Percentiles rank a stretch among this genome's conserved stretches.
Evolutionary conservation across 176 grass and related monocot species (phyloP).

Genomic region (Oryza coarctata): DNA sequence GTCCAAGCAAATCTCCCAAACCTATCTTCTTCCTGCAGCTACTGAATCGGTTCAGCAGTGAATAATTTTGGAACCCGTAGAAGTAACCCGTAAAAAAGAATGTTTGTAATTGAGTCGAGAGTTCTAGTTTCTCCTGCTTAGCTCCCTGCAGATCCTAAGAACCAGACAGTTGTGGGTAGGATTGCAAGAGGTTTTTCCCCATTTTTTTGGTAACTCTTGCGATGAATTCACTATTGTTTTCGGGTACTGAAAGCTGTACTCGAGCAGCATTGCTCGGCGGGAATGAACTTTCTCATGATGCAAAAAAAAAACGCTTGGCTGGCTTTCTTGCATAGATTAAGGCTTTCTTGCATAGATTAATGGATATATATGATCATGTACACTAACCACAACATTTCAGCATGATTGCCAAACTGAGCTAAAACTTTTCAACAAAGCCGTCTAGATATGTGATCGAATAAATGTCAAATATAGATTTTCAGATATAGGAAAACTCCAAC

Average conservation of each 20-base stretch:
- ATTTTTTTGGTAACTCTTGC: slow-evolving; percentile 39
- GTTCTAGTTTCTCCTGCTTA: slow-evolving; percentile 48
- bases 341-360: slow-evolving; percentile 16
- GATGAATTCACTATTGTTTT: slow-evolving; percentile 48
- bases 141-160: slow-evolving; percentile 38
- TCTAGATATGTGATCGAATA: neutral
- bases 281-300: slow-evolving; percentile 25
- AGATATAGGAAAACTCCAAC: neutral
- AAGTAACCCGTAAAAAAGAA: slow-evolving; percentile 25
- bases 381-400: neutral
- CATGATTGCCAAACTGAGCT: neutral
- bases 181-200: slow-evolving; percentile 39
- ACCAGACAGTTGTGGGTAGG: slow-evolving; percentile 41
- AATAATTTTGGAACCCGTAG: slow-evolving; percentile 57
- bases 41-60: slow-evolving; percentile 35
- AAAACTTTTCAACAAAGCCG: neutral
- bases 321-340: slow-evolving; percentile 16
- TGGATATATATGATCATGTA: neutral
- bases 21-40: slow-evolving; percentile 26
- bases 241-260: slow-evolving; percentile 54
- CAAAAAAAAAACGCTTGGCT: slow-evolving; percentile 15
- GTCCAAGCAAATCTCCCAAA: slow-evolving; percentile 25
- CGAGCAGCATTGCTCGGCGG: slow-evolving; percentile 37
- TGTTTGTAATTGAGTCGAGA: slow-evolving; percentile 32
- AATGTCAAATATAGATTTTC: neutral